Conservation (phyloP, 805 yeast species). For the Candida jianshihensis region DNA sequence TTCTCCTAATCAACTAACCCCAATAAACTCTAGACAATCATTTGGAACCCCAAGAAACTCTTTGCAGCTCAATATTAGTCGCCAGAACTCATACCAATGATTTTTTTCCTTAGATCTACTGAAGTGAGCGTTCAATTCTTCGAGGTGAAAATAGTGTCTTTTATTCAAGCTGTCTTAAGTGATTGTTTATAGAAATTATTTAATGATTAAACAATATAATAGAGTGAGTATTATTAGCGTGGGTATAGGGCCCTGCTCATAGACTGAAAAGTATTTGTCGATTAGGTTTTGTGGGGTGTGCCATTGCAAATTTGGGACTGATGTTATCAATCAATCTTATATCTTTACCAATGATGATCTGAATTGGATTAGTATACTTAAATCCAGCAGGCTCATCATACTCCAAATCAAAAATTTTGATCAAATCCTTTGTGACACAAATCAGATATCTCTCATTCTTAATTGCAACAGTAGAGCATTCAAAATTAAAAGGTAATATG, state of each 20-base stretch:
- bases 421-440: conserved; percentile 54
- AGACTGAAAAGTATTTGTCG: conserved; percentile 51
- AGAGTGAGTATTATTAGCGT: no score
- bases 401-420: conserved; percentile 61
- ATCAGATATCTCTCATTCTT: conserved; percentile 41
- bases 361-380: conserved; percentile 40
- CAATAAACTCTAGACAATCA: conserved; percentile 22
- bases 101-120: not conserved
- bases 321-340: conserved; percentile 39
- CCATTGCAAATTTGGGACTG: conserved; percentile 38
- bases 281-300: conserved; percentile 59
- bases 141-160: no score
- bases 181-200: no score
- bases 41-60: conserved; percentile 22
- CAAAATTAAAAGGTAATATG: conserved; percentile 35
- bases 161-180: no score
- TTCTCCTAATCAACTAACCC: conserved; percentile 21
- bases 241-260: no score
- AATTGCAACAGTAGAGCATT: conserved; percentile 33
- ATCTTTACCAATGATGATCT: conserved; percentile 68
- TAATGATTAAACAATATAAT: no score
- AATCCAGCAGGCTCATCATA: conserved; percentile 31
- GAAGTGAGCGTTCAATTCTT: no score
- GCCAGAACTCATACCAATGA: conserved; percentile 9
- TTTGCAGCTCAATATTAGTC: conserved; percentile 13